Conservation (phyloP, 202 grass and related monocot genomes). For the Hordeum pubiflorum region DNA sequence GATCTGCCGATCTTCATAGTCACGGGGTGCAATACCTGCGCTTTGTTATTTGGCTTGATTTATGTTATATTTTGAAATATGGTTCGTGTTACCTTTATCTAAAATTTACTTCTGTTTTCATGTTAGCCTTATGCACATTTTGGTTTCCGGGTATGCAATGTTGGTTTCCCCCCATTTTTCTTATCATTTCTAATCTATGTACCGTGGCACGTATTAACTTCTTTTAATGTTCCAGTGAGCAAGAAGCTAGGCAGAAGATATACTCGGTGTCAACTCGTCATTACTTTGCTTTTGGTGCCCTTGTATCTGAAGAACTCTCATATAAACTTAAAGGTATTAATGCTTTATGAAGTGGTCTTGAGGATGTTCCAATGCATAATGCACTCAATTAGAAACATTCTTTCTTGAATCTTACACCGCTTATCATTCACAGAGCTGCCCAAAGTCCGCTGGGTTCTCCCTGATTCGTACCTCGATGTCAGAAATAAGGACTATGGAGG, state of each 20-base stretch:
- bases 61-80: neutral
- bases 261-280: constrained; percentile 57
- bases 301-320: constrained; percentile 56
- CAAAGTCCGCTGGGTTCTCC: constrained; percentile 46
- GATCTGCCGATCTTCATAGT: neutral
- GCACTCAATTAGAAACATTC: neutral
- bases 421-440: constrained; percentile 37
- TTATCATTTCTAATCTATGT: neutral
- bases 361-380: neutral
- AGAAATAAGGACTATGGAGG: constrained; percentile 64
- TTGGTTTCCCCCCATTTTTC: neutral
- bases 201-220: neutral
- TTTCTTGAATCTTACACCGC: neutral
- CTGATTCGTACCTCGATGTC: constrained; percentile 60
- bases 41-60: neutral
- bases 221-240: constrained; percentile 34
- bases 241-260: constrained; percentile 56
- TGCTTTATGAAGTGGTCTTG: neutral
- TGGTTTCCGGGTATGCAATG: neutral
- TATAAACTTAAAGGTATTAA: constrained; percentile 47
- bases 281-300: constrained; percentile 61
- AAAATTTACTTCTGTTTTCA: neutral
- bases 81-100: neutral
- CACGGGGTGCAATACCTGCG: neutral
- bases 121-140: neutral